Conservation (phyloP, 495 filamentous ascomycete genomes). For the Ramalina peruviana region DNA sequence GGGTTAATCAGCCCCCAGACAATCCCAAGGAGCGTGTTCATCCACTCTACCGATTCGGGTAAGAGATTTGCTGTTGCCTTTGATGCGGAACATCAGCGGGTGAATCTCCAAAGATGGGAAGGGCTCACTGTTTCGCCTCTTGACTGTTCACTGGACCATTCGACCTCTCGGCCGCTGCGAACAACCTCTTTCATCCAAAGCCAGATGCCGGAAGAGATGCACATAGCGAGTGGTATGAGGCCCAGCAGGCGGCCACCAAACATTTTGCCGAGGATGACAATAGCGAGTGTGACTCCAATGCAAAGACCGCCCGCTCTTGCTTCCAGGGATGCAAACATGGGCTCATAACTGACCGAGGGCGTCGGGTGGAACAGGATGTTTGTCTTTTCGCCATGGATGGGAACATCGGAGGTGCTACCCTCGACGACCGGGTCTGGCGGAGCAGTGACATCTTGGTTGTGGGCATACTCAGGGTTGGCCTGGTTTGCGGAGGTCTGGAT, state of each 20-base stretch:
- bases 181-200: conserved; percentile 83
- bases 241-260: conserved; percentile 68
- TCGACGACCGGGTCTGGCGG: conserved; percentile 74
- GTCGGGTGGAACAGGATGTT: conserved; percentile 94
- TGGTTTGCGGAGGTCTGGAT: conserved; percentile 50
- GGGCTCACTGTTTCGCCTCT: conserved; percentile 60
- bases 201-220: conserved; percentile 60
- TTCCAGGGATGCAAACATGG: conserved; percentile 69
- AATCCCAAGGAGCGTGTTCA: conserved; percentile 72
- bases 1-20: conserved; percentile 86
- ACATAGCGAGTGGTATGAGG: conserved; percentile 54
- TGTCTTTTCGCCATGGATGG: conserved; percentile 90
- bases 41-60: conserved; percentile 88
- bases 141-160: conserved; percentile 79
- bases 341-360: conserved; percentile 70
- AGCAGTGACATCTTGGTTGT: conserved; percentile 78
- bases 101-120: background rate
- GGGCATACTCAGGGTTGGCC: conserved; percentile 57
- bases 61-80: conserved; percentile 70
- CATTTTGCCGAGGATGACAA: conserved; percentile 62
- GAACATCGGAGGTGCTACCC: conserved; percentile 77
- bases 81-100: conserved; percentile 10
- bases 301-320: conserved; percentile 53
- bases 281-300: conserved; percentile 50
- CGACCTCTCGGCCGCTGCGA: conserved; percentile 62